Evolutionary conservation across 768 basidiomycete species (phyloP).

Genomic region (Antrodiella citrinella): DNA sequence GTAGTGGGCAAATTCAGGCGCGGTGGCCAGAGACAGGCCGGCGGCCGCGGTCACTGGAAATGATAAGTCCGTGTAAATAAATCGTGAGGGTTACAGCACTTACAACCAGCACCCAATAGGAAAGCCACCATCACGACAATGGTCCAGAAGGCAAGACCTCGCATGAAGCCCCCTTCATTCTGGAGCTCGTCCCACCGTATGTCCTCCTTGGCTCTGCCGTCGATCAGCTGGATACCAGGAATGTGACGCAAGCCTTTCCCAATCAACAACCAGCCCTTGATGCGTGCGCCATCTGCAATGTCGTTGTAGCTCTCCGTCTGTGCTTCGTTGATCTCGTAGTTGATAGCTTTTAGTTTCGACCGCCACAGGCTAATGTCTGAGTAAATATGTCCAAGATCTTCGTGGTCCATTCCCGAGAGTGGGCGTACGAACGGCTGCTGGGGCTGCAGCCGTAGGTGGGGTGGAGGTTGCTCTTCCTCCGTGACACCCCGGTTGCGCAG

Average conservation of each 20-base stretch:
- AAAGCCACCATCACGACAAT: slow-evolving; percentile 41
- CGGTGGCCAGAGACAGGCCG: slow-evolving; percentile 57
- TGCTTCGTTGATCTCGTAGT: slow-evolving; percentile 60
- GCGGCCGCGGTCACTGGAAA: slow-evolving; percentile 59
- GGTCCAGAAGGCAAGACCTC: slow-evolving; percentile 48
- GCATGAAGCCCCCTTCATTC: slow-evolving; percentile 39
- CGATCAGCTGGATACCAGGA: slow-evolving; percentile 59
- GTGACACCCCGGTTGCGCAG: slow-evolving; percentile 31
- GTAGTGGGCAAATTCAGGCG: slow-evolving; percentile 68
- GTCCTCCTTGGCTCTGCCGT: slow-evolving; percentile 77
- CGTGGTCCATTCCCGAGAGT: slow-evolving; percentile 61
- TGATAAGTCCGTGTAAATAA: neutral
- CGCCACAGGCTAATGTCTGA: slow-evolving; percentile 64
- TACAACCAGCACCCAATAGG: slow-evolving; percentile 51
- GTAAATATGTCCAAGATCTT: slow-evolving; percentile 59
- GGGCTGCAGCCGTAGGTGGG: slow-evolving; percentile 63
- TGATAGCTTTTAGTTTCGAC: slow-evolving; percentile 61
- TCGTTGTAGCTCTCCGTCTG: slow-evolving; percentile 62
- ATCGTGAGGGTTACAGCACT: slow-evolving; percentile 24
- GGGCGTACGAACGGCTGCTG: slow-evolving; percentile 69
- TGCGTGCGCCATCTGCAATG: slow-evolving; percentile 60
- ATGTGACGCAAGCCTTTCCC: slow-evolving; percentile 60
- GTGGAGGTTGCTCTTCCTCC: slow-evolving; percentile 34
- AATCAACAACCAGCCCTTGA: slow-evolving; percentile 74
- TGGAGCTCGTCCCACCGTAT: slow-evolving; percentile 75